These are phyloP conservation scores for Colletotrichum theobromicola DNA, from an alignment of 2,329 filamentous ascomycete genomes.

Conservation along the genomic window DNA sequence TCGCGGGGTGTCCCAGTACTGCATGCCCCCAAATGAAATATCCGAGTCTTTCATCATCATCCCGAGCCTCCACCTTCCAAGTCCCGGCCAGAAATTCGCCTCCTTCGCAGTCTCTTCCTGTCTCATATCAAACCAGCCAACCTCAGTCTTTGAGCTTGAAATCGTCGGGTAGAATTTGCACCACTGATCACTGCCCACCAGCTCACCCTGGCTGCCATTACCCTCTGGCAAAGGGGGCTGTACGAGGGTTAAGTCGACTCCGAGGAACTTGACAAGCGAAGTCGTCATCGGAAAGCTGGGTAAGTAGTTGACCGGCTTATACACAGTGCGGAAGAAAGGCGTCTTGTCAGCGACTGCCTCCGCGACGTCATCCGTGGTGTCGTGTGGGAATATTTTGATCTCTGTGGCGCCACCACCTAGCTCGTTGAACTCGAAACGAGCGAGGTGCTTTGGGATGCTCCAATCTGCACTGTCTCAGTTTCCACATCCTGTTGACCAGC, in stretches of 20 bases:
- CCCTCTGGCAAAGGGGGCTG: constrained; percentile 53
- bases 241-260: constrained; percentile 46
- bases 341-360: constrained; percentile 35
- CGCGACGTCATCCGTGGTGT: constrained; percentile 31
- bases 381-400: constrained; percentile 50
- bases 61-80: constrained; percentile 48
- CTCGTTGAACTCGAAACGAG: constrained; percentile 51
- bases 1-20: constrained; percentile 24
- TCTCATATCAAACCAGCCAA: constrained; percentile 51
- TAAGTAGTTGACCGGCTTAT: constrained; percentile 43
- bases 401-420: constrained; percentile 37
- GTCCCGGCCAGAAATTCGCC: constrained; percentile 51
- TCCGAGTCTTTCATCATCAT: constrained; percentile 40
- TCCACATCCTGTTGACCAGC: constrained; percentile 1
- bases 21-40: constrained; percentile 27
- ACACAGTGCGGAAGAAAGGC: constrained; percentile 52
- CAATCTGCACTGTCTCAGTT: constrained; percentile 41
- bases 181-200: constrained; percentile 52
- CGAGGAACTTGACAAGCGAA: constrained; percentile 40
- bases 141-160: constrained; percentile 31
- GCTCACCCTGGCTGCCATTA: constrained; percentile 40
- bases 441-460: constrained; percentile 63
- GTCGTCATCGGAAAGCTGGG: constrained; percentile 50
- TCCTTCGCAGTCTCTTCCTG: constrained; percentile 40
- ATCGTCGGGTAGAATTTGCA: constrained; percentile 37